A percentile compares a stretch with the other conserved stretches of the same genome.
These are phyloP conservation scores for Fusarium clavum DNA, from an alignment of 2,329 filamentous ascomycete species.

Conservation along the genomic window DNA sequence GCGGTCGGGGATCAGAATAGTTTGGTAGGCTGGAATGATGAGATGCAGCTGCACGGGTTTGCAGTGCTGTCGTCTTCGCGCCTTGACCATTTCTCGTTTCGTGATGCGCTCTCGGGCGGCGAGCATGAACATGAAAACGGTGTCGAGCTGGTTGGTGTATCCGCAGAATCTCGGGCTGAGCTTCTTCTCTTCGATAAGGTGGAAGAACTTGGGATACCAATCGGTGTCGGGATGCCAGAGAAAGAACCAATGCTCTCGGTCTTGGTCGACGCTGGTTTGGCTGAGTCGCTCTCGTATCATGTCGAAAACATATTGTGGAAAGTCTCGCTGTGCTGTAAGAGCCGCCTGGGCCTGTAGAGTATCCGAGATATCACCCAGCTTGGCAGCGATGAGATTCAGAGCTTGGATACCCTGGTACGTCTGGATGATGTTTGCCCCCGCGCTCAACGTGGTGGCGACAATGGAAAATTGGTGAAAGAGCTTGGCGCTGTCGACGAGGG, in stretches of 20 bases:
- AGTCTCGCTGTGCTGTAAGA: constrained; percentile 52
- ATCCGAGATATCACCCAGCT: constrained; percentile 50
- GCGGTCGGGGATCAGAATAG: constrained; percentile 52
- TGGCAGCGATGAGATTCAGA: constrained; percentile 51
- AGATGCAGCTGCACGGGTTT: constrained; percentile 51
- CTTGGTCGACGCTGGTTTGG: constrained; percentile 48
- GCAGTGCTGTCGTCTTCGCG: constrained; percentile 36
- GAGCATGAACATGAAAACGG: constrained; percentile 55
- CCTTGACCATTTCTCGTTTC: constrained; percentile 44
- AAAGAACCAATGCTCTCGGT: constrained; percentile 54
- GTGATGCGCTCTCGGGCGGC: constrained; percentile 47
- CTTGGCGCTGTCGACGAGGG: constrained; percentile 49
- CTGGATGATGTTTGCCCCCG: constrained; percentile 51
- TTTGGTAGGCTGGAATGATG: constrained; percentile 55
- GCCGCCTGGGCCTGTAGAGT: constrained; percentile 52
- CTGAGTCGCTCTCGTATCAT: constrained; percentile 53
- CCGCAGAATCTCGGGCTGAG: constrained; percentile 53
- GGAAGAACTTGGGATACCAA: constrained; percentile 56
- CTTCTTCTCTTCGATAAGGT: constrained; percentile 51
- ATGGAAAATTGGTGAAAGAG: constrained; percentile 49
- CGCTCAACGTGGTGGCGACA: constrained; percentile 48
- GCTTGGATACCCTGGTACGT: constrained; percentile 53
- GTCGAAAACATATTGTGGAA: constrained; percentile 52
- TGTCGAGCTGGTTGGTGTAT: constrained; percentile 56
- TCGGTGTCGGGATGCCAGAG: constrained; percentile 57